phyloP scores from a whole-genome alignment of 305 asterid species.

The Solanum hybrid region DNA sequence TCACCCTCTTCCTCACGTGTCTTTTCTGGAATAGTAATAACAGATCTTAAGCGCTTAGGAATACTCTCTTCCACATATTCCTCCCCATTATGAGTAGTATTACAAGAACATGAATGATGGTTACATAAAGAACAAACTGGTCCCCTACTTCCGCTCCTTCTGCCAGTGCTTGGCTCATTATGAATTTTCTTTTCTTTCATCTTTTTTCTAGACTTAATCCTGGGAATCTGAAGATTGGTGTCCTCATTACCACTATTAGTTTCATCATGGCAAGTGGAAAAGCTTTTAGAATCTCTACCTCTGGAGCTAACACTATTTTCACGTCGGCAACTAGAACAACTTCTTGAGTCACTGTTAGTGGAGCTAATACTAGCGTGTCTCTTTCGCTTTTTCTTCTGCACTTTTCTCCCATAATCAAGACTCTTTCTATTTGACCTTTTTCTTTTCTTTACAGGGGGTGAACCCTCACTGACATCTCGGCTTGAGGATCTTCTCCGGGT shows the following conservation, averaged over 20 bases:
- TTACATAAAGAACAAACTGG: slow-evolving; percentile 26
- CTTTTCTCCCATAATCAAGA: slow-evolving; percentile 34
- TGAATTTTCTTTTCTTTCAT: slow-evolving; percentile 6
- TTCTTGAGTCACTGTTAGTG: slow-evolving; percentile 44
- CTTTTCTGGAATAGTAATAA: slow-evolving; percentile 40
- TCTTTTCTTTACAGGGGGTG: slow-evolving; percentile 30
- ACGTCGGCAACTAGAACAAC: slow-evolving; percentile 42
- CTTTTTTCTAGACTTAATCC: slow-evolving; percentile 13
- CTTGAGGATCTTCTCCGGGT: slow-evolving; percentile 27
- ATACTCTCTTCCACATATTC: slow-evolving; percentile 21
- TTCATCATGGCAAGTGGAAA: slow-evolving; percentile 32
- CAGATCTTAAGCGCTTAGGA: slow-evolving; percentile 63
- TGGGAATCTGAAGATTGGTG: slow-evolving; percentile 21
- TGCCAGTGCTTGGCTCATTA: background rate
- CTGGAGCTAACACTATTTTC: slow-evolving; percentile 32
- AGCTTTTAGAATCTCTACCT: slow-evolving; percentile 48
- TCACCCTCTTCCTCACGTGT: slow-evolving; percentile 24
- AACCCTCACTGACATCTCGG: slow-evolving; percentile 23
- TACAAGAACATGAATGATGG: background rate
- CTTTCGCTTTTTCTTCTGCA: slow-evolving; percentile 38
- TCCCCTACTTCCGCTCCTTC: slow-evolving; percentile 19
- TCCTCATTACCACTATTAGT: slow-evolving; percentile 18
- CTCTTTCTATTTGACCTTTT: slow-evolving; percentile 41
- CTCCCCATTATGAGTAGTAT: slow-evolving; percentile 23
- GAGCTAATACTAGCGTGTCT: slow-evolving; percentile 33